These are phyloP conservation scores for Podospora tetraspora DNA, from an alignment of 495 filamentous ascomycete species.

Conservation along the genomic window DNA sequence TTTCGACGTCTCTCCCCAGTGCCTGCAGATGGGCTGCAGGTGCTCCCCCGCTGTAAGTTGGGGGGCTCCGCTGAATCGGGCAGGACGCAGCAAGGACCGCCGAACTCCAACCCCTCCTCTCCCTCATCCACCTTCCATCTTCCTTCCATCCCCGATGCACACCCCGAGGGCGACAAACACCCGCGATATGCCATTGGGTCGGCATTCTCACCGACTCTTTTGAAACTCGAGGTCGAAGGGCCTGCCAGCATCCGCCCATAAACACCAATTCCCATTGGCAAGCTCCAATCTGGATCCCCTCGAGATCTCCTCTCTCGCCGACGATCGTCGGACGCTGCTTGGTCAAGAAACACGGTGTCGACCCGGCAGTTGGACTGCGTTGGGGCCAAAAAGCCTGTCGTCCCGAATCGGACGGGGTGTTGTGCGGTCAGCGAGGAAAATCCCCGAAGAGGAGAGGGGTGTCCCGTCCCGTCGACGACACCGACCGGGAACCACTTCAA, in stretches of 20 bases:
- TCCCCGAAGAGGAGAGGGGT: neutral
- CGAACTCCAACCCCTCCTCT: conserved; percentile 8
- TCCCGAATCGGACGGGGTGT: neutral
- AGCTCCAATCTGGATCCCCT: conserved; percentile 13
- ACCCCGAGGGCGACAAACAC: conserved; percentile 18
- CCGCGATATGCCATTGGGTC: conserved; percentile 5
- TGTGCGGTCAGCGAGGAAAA: neutral
- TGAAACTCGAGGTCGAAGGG: conserved; percentile 12
- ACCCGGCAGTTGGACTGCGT: conserved; percentile 13
- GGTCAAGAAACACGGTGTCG: neutral
- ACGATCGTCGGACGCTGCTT: conserved; percentile 2
- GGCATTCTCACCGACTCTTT: neutral
- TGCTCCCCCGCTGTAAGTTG: neutral
- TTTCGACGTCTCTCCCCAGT: too few relatives aligned
- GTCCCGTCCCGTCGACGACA: neutral
- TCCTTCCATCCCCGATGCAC: conserved; percentile 4
- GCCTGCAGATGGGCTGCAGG: neutral
- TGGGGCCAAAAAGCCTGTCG: neutral
- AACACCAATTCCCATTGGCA: conserved; percentile 15
- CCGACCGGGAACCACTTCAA: neutral
- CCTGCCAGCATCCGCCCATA: conserved; percentile 14
- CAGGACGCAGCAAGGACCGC: neutral
- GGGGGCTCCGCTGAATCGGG: neutral
- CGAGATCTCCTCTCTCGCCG: neutral
- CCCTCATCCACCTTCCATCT: conserved; percentile 8